phyloP scores from a whole-genome alignment of 176 grass and related monocot genomes.

The Oryza meyeriana region DNA sequence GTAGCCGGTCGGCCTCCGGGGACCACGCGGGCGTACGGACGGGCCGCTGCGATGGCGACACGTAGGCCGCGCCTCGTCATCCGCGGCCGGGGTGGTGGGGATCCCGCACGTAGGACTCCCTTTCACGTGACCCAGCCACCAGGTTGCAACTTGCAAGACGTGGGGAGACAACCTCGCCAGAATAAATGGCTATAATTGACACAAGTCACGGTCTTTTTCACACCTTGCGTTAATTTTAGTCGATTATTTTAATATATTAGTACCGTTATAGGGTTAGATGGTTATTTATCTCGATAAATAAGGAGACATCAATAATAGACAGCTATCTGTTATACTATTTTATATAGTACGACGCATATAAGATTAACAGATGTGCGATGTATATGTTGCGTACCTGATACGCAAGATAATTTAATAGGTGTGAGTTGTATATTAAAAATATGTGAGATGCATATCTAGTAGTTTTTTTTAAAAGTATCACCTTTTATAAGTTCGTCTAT shows the following conservation, averaged over 20 bases:
- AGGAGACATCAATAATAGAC: neutral
- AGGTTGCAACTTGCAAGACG: neutral
- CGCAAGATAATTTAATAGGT: neutral
- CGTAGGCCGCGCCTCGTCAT: neutral
- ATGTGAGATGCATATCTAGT: fast-evolving
- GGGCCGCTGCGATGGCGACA: neutral
- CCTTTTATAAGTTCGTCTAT: neutral
- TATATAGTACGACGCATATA: neutral
- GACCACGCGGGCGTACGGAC: slow-evolving; percentile 11
- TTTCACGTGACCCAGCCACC: slow-evolving; percentile 10
- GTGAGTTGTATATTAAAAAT: neutral
- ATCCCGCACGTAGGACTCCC: neutral
- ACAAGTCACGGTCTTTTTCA: no score
- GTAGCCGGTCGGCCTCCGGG: neutral
- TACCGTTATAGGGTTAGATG: no score
- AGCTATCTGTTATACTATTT: neutral
- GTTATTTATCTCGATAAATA: neutral
- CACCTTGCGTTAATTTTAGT: no score
- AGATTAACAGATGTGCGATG: neutral
- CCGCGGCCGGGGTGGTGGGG: neutral
- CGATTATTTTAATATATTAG: no score
- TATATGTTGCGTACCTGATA: neutral
- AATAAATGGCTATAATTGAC: neutral
- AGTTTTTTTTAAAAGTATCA: neutral
- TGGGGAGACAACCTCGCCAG: neutral